Percentiles rank a stretch among this genome's conserved stretches.
phyloP scores from a whole-genome alignment of 2,329 filamentous ascomycete species.

The Botryotinia globosa region DNA sequence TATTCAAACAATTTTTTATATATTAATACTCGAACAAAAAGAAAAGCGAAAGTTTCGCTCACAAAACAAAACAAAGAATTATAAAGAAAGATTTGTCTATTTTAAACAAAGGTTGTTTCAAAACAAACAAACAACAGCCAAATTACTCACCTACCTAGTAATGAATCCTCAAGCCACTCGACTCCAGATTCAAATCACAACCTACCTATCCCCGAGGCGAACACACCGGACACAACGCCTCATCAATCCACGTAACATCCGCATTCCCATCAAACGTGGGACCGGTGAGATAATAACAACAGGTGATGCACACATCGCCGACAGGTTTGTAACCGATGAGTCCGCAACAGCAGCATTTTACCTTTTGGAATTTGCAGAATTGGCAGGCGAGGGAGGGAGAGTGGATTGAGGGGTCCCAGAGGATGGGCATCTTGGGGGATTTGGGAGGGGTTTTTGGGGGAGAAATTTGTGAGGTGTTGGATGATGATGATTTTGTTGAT shows the following conservation, averaged over 20 bases:
- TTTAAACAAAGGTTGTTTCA: background rate
- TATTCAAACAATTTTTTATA: background rate
- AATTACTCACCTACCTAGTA: too few relatives aligned
- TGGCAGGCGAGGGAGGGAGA: background rate
- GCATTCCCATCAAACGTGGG: background rate
- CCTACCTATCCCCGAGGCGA: background rate
- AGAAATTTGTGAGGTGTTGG: background rate
- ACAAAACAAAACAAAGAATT: background rate
- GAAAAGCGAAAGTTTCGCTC: background rate
- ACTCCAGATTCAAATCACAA: background rate
- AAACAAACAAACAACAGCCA: background rate
- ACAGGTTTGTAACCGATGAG: background rate
- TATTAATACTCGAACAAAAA: background rate
- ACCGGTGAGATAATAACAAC: background rate
- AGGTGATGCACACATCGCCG: background rate
- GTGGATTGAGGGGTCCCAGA: background rate
- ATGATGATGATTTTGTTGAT: background rate
- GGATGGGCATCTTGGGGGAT: background rate
- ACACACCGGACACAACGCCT: background rate
- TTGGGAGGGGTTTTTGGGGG: background rate
- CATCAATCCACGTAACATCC: background rate
- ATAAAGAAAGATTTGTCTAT: background rate
- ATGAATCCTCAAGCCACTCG: background rate
- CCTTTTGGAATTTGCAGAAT: background rate
- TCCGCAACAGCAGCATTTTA: constrained; percentile 1